phyloP scores from a whole-genome alignment of 148 eudicot genomes.

The Spergularia marina region DNA sequence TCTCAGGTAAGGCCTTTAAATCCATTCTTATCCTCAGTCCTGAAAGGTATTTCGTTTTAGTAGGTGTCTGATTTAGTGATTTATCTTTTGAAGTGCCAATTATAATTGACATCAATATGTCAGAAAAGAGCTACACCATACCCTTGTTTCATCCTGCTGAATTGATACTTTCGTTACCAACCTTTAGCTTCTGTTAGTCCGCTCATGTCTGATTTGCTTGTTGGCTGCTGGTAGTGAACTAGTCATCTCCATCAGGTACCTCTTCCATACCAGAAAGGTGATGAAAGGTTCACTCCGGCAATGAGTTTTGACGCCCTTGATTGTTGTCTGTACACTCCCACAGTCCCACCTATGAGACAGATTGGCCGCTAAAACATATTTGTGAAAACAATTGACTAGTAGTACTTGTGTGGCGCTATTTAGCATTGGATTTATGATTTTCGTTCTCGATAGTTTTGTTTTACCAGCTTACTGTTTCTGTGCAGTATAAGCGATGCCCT shows the following conservation, averaged over 20 bases:
- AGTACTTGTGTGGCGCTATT: not conserved
- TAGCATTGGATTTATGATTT: not conserved
- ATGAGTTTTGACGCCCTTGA: too few relatives aligned
- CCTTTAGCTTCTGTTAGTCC: too few relatives aligned
- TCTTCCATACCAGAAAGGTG: not conserved
- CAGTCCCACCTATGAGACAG: not conserved
- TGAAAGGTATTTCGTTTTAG: not conserved
- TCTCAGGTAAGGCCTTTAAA: slow-evolving; percentile 60
- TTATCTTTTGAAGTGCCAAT: too few relatives aligned
- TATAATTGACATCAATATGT: too few relatives aligned
- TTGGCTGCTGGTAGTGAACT: too few relatives aligned
- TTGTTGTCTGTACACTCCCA: not conserved
- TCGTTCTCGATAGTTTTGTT: too few relatives aligned
- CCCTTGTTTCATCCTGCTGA: not conserved
- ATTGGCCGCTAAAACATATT: not conserved
- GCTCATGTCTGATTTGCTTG: too few relatives aligned
- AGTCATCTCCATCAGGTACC: too few relatives aligned
- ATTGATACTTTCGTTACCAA: not conserved
- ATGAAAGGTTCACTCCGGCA: not conserved
- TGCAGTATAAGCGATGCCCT: slow-evolving; percentile 91
- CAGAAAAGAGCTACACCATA: too few relatives aligned
- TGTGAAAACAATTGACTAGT: not conserved
- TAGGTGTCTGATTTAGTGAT: too few relatives aligned
- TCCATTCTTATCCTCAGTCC: not conserved
- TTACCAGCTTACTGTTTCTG: not conserved